Base-by-base conservation (phyloP, 495 filamentous ascomycete species). In the Neurospora discreta region DNA sequence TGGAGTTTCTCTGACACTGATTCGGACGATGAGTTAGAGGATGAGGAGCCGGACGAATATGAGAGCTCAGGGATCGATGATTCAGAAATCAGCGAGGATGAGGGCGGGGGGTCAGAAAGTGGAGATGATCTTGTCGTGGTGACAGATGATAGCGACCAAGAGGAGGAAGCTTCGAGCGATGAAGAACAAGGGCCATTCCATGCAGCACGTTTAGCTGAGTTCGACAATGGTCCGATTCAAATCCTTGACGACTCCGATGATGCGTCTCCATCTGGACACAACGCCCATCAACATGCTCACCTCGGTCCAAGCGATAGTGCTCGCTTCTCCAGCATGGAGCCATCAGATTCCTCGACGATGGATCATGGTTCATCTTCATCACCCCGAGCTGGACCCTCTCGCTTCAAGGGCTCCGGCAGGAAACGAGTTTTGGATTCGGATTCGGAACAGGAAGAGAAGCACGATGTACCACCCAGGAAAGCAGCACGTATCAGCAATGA, bases 51-150 rank as follows among this genome's bases (percentile, higher is more conserved):
- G 2, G 71, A 79, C 23, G 75, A 77, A 42, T 81, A 81, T 36
- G 79, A 78, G 41, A 81, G 79, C 72, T 73, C 73, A 2, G 79
- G 79, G 0, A 81, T 81, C 30, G 76, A 80, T 70, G 79, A 80
- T 70, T 75, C 70, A 0, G 72, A 73, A 0, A 75, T 78, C 8
- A 70, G 42, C 38, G 75, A 77, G 16, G 68, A 73, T 1, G 44
- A 65, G 5, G 36, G 30, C 15, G 65, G 5, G 6, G 52, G 36
- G 1, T 68, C 71, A 6, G 72, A 52, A 23, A 68, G 60, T n/a
- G 77, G 77, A 20, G 70, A 77, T n/a, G 75, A 76, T 26, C 72
- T 80, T 44, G 18, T 71, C 9, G 74, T 78, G 7, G 42, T 71
- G 9, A 71, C 69, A 33, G 69, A 69, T 26, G 52, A 60, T 9